Percentiles rank a stretch among this genome's conserved stretches.
These are phyloP conservation scores for Blastobotrys attinorum DNA, from an alignment of 805 yeast genomes.

Conservation along the genomic window DNA sequence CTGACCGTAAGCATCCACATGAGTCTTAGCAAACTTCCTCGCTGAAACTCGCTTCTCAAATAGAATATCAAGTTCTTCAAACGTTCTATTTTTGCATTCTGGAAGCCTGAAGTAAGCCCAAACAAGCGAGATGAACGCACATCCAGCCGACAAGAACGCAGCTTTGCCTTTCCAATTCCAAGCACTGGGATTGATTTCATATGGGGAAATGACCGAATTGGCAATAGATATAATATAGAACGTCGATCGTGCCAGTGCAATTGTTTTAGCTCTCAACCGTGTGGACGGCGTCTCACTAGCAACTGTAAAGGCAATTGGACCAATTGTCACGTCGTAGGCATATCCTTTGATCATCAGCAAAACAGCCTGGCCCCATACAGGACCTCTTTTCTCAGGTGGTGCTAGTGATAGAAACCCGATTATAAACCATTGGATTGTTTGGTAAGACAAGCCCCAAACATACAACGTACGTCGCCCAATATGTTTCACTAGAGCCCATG, in stretches of 20 bases:
- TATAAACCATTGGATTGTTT: slow-evolving; percentile 8
- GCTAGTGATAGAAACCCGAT: slow-evolving; percentile 12
- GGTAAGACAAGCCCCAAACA: slow-evolving; percentile 9
- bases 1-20: neutral
- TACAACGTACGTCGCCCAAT: slow-evolving; percentile 15
- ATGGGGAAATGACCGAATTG: slow-evolving; percentile 29
- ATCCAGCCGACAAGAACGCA: slow-evolving; percentile 39
- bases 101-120: slow-evolving; percentile 47
- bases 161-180: slow-evolving; percentile 43
- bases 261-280: slow-evolving; percentile 35
- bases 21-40: slow-evolving; percentile 6
- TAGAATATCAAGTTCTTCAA: slow-evolving; percentile 47
- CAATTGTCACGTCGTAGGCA: slow-evolving; percentile 36
- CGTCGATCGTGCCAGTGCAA: slow-evolving; percentile 33
- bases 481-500: slow-evolving; percentile 4
- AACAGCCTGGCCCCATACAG: slow-evolving; percentile 31
- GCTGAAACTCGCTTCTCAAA: slow-evolving; percentile 26
- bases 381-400: slow-evolving; percentile 21
- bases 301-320: slow-evolving; percentile 36
- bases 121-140: slow-evolving; percentile 24
- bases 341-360: slow-evolving; percentile 39
- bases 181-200: slow-evolving; percentile 37
- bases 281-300: slow-evolving; percentile 36
- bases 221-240: slow-evolving; percentile 25
- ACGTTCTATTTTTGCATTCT: slow-evolving; percentile 47